Percentiles rank a stretch among this genome's conserved stretches.
Conservation (phyloP, 495 filamentous ascomycete species). For the Cryomyces antarcticus region DNA sequence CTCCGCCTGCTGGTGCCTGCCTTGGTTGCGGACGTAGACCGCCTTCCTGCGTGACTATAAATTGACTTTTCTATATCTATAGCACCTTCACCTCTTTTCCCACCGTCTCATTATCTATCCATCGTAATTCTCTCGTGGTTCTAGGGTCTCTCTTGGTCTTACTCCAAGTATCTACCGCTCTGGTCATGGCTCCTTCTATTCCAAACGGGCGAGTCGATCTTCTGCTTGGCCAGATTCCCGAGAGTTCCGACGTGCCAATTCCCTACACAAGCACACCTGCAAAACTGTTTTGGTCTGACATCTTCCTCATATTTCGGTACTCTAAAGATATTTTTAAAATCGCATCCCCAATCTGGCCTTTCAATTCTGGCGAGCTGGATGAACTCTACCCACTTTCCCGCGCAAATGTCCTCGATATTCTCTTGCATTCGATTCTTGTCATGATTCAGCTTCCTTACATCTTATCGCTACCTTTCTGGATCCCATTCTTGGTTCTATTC, state of each 20-base stretch:
- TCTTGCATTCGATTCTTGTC: constrained; percentile 6
- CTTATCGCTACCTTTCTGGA: neutral
- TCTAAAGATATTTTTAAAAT: constrained; percentile 30
- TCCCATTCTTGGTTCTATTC: neutral
- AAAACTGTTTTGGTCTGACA: constrained; percentile 31
- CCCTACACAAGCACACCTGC: constrained; percentile 40
- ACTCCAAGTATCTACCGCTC: too few relatives aligned
- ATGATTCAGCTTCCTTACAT: neutral
- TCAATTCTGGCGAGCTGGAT: constrained; percentile 28
- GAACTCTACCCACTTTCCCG: constrained; percentile 31
- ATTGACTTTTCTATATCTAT: too few relatives aligned
- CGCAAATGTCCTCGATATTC: constrained; percentile 28
- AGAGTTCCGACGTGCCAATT: constrained; percentile 16
- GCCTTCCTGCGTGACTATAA: too few relatives aligned
- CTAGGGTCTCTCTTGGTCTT: too few relatives aligned
- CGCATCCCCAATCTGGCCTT: constrained; percentile 29
- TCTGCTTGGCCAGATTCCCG: too few relatives aligned
- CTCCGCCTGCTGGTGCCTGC: too few relatives aligned
- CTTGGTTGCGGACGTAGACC: too few relatives aligned
- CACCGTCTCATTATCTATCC: too few relatives aligned
- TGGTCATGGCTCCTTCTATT: too few relatives aligned
- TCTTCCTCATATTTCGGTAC: constrained; percentile 30
- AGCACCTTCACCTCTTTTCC: too few relatives aligned
- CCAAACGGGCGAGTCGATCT: too few relatives aligned
- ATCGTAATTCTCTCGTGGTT: too few relatives aligned